Percentiles rank a stretch among this genome's conserved stretches.
phyloP scores from a whole-genome alignment of 2,329 filamentous ascomycete species.

The Pseudogymnoascus sp. region DNA sequence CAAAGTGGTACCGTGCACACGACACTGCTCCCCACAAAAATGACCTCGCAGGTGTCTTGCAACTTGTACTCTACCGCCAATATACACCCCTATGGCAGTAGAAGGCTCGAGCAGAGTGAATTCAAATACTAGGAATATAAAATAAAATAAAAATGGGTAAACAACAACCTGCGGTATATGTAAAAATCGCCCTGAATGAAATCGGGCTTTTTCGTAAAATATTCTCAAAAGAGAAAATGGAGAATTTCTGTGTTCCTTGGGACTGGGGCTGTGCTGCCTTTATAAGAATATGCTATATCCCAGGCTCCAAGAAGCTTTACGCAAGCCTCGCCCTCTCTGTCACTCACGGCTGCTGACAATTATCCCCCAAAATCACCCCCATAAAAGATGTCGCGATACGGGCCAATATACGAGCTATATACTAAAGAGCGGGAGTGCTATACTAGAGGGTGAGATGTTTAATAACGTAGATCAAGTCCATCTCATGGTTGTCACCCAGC shows the following conservation, averaged over 20 bases:
- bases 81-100: background rate
- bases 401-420: no score
- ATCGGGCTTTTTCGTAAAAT: background rate
- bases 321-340: background rate
- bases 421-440: no score
- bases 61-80: background rate
- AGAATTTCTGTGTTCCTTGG: background rate
- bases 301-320: conserved; percentile 1
- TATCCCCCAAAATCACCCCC: background rate
- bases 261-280: background rate
- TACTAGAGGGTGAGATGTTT: no score
- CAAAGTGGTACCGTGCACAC: conserved; percentile 4
- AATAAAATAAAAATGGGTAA: background rate
- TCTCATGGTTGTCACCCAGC: no score
- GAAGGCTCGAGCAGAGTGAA: background rate
- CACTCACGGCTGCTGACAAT: background rate
- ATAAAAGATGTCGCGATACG: no score
- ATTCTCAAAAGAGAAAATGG: background rate
- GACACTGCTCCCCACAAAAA: conserved; percentile 1
- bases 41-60: background rate
- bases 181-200: background rate
- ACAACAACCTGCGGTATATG: background rate
- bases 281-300: background rate
- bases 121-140: background rate
- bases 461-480: no score